Conservation (phyloP, 345 rosid species). For the Dipteronia sinensis region DNA sequence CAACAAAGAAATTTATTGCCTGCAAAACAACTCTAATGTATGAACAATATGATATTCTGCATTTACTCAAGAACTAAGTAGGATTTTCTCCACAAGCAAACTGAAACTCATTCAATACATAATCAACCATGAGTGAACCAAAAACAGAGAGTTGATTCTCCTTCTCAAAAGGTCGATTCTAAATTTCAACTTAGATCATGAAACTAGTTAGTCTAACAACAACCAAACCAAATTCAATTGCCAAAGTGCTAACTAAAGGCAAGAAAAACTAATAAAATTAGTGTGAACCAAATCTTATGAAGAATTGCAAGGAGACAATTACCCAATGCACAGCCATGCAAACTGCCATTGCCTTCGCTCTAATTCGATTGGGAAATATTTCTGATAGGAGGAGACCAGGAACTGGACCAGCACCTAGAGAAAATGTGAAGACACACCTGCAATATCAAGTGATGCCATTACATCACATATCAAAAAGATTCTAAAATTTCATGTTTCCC, state of each 20-base stretch:
- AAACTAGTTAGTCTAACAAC: conserved; percentile 3
- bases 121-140: neutral
- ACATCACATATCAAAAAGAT: neutral
- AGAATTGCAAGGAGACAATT: conserved; percentile 28
- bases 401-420: conserved; percentile 93
- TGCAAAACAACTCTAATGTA: conserved; percentile 32
- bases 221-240: neutral
- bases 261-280: neutral
- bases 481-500: neutral
- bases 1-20: conserved; percentile 89
- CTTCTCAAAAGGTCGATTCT: neutral
- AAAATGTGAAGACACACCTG: conserved; percentile 83
- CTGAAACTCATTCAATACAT: neutral
- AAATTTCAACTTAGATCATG: neutral
- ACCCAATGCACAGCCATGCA: conserved; percentile 98
- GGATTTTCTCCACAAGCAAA: neutral
- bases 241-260: neutral
- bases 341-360: conserved; percentile 89
- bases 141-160: neutral
- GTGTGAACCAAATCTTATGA: neutral
- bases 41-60: conserved; percentile 10
- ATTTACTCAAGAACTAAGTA: neutral
- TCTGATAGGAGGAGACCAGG: conserved; percentile 88
- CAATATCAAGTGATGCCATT: conserved; percentile 23
- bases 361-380: conserved; percentile 80